Base-by-base conservation (phyloP, 305 asterid genomes). In the Rubia tinctorum region DNA sequence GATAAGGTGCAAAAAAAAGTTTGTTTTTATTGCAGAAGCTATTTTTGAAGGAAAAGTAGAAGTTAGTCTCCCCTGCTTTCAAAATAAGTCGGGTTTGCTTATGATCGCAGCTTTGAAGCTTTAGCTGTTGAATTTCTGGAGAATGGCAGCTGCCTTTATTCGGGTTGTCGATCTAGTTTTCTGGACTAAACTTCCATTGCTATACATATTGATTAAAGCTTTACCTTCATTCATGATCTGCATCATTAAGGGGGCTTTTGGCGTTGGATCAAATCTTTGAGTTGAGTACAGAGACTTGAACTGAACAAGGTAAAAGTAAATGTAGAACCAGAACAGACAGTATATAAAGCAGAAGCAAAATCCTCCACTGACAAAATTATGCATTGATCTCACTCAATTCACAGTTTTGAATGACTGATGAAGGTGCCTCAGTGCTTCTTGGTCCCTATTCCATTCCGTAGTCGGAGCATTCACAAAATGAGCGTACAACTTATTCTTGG, bases 381-480 rank as follows among this genome's bases (percentile, higher is more conserved):
- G 15, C 65, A 73, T 20, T 3, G 34, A n/a, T 22, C 17, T 59
- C 37, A 59, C 17, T 59, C 37, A 59, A 8, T 23, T 59, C 18
- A 93, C 87, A 1, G 99, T 94, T 84, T 86, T 94, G 65, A 94
- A 91, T 10, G 97, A 90, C 71, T 86, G 85, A 42, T 94, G 99
- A 71, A 94, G 51, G 83, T 91, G 99, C 82, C 84, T 80, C 79
- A 91, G 80, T 9, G 84, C 88, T 0, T 87, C 91, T 49, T 86
- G 87, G 79, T 94, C 97, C 73, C 75, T 82, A 4, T 87, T 88
- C 99, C 99, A 94, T 0, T 94, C 97, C 0, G 88, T 88, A 20
- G 85, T 72, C 0, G 97, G 97, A 56, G 97, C 97, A 55, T 91
- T 94, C 3, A 90, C 99, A 51, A 94, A 94, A 72, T 94, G 98